phyloP scores from a whole-genome alignment of 2,329 filamentous ascomycete genomes.

The Alternaria angustiovoidea region DNA sequence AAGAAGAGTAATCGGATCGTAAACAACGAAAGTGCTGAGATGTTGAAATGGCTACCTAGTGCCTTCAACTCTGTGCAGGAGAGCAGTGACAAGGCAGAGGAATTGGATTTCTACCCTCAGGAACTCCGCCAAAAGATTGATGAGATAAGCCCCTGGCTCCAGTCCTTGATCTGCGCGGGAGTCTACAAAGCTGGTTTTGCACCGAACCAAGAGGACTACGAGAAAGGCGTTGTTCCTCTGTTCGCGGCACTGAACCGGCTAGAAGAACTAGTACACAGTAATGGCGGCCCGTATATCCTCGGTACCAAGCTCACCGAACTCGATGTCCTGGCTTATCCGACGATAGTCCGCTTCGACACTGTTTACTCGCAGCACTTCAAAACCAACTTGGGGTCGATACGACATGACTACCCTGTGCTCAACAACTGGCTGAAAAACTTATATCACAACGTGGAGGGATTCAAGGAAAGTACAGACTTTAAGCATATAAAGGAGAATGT shows the following conservation, averaged over 20 bases:
- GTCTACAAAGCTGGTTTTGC: constrained; percentile 72
- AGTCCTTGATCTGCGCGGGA: constrained; percentile 64
- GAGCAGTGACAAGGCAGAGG: constrained; percentile 48
- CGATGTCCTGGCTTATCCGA: constrained; percentile 66
- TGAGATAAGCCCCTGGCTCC: constrained; percentile 61
- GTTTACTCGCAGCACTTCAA: constrained; percentile 74
- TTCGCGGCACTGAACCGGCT: constrained; percentile 69
- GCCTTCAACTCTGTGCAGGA: constrained; percentile 61
- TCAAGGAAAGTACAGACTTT: constrained; percentile 69
- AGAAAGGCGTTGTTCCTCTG: constrained; percentile 62
- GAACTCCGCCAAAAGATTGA: constrained; percentile 62
- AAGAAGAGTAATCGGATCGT: constrained; percentile 64
- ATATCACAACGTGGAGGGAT: constrained; percentile 65
- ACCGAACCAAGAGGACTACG: constrained; percentile 62
- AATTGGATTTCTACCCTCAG: constrained; percentile 63
- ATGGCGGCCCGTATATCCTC: constrained; percentile 65
- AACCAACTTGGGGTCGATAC: constrained; percentile 68
- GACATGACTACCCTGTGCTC: constrained; percentile 67
- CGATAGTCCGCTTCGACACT: constrained; percentile 66
- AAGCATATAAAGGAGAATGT: constrained; percentile 73
- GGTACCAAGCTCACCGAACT: constrained; percentile 66
- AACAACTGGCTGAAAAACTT: constrained; percentile 68
- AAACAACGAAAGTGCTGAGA: constrained; percentile 68
- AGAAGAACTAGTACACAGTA: constrained; percentile 57
- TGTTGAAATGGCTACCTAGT: constrained; percentile 66